Conservation (phyloP, 306 rosid genomes). For the Sechiopsis laciniata region DNA sequence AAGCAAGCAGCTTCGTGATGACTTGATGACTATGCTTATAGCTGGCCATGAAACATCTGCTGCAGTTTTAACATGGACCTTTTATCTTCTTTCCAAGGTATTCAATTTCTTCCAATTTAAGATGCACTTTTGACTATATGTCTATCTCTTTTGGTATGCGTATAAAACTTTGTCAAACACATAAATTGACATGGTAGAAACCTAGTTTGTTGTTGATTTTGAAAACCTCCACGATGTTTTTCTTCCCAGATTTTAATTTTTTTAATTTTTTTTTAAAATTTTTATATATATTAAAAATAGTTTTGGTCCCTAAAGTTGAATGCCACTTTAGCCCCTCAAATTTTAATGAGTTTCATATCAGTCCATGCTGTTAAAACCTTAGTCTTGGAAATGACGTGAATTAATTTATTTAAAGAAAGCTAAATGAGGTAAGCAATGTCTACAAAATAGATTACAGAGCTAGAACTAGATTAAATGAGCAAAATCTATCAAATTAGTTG, state of each 20-base stretch:
- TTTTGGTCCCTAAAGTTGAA: neutral
- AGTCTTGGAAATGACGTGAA: neutral
- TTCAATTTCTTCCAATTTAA: neutral
- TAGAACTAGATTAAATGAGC: neutral
- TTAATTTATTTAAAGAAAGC: neutral
- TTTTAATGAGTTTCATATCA: neutral
- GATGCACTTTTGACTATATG: neutral
- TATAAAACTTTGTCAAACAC: neutral
- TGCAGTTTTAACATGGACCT: slow-evolving; percentile 97
- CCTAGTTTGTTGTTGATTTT: neutral
- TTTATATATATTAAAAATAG: neutral
- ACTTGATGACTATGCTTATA: slow-evolving; percentile 97
- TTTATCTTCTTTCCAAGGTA: slow-evolving; percentile 83
- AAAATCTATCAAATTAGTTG: neutral
- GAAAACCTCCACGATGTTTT: neutral
- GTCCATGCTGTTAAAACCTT: neutral
- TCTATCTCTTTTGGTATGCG: neutral
- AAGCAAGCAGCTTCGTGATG: slow-evolving; percentile 97
- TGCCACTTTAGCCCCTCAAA: neutral
- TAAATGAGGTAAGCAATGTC: neutral
- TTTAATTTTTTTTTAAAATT: too few relatives aligned
- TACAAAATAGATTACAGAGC: neutral
- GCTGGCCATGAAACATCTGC: slow-evolving; percentile 99
- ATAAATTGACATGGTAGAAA: neutral
- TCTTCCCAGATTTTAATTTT: neutral